Evolutionary conservation across 345 rosid species (phyloP), one percentile per base, ranked within the genome.

Genomic region (Salix suchowensis): DNA sequence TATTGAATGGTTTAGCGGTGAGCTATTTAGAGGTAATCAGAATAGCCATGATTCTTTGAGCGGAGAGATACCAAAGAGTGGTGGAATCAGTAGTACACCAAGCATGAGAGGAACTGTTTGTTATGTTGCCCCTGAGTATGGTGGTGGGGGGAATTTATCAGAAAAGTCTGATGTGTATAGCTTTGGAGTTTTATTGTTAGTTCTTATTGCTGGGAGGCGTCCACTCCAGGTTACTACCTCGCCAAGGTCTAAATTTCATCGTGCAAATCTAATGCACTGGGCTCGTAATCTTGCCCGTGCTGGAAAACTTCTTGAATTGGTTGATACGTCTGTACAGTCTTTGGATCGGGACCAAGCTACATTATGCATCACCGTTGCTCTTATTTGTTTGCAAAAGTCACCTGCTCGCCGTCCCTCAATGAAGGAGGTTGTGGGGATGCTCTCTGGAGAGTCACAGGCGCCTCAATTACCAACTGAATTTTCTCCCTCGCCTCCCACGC

Each of bases 81-180:
- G 91, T 21, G 95, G 94, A 34, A 77, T 93, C 64, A 87, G 94
- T 58, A 95, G 97, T 81, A 93, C 98, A 1, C 98, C 97, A 11
- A 95, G 98, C 76, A 93, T 93, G 98, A 87, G 98, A 84, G 98
- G 98, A 79, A 95, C 97, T 1, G 89, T 95, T 61, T 93, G 97
- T 78, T 95, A 95, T 61, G 82, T 88, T 69, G 98, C 98, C 26
- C 98, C 98, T 0, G 98, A 95, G 81, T 95, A 86, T 36, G 86
- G 96, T n/a, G 91, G 90, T 0, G 92, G 90, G 0, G 94, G 88
- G 54, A 89, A 78, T 73, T 73, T 95, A 46, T 93, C 97, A 0
- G 97, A 93, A 65, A 95, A 95, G 76, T 89, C 87, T 46, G 98
- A 95, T 81, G 98, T 95, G 44, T 95, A 93, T 69, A 95, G 97